Percentiles rank a stretch among this genome's conserved stretches.
Evolutionary conservation across 1,284 basidiomycete species (phyloP).

Genomic region (Malassezia nana): DNA sequence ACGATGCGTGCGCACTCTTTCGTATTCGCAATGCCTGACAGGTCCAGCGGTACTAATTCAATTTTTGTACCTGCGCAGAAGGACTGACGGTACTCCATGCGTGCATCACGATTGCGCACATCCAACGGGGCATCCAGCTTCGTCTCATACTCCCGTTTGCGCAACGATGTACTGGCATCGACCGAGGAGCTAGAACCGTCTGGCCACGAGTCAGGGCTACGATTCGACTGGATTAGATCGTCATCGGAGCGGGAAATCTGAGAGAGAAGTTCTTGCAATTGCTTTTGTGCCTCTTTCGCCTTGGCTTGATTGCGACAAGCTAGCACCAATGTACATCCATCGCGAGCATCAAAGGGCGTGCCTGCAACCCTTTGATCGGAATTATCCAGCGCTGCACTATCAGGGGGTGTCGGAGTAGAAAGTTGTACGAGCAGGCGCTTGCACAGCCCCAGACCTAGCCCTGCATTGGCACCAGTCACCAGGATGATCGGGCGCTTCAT

Average conservation of each 20-base stretch:
- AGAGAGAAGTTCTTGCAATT: slow-evolving; percentile 31
- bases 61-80: slow-evolving; percentile 40
- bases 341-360: slow-evolving; percentile 40
- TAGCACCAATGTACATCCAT: slow-evolving; percentile 44
- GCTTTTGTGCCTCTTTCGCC: slow-evolving; percentile 36
- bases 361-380: slow-evolving; percentile 17
- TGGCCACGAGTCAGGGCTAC: background rate
- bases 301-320: slow-evolving; percentile 47
- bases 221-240: background rate
- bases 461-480: slow-evolving; percentile 44
- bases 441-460: slow-evolving; percentile 46
- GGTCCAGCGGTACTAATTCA: slow-evolving; percentile 44
- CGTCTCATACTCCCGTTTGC: slow-evolving; percentile 18
- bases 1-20: slow-evolving; percentile 28
- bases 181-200: slow-evolving; percentile 16
- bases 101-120: slow-evolving; percentile 28
- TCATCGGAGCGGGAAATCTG: slow-evolving; percentile 17
- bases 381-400: slow-evolving; percentile 8
- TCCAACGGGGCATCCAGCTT: slow-evolving; percentile 14
- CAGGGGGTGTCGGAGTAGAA: slow-evolving; percentile 37
- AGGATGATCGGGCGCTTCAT: slow-evolving; percentile 37
- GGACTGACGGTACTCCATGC: slow-evolving; percentile 30
- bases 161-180: slow-evolving; percentile 20
- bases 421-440: slow-evolving; percentile 46
- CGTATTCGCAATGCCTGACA: slow-evolving; percentile 43